Percentiles rank a stretch among this genome's conserved stretches.
Evolutionary conservation across 1,139 yeast species (phyloP).

Genomic region (Pichiaceae sp.): DNA sequence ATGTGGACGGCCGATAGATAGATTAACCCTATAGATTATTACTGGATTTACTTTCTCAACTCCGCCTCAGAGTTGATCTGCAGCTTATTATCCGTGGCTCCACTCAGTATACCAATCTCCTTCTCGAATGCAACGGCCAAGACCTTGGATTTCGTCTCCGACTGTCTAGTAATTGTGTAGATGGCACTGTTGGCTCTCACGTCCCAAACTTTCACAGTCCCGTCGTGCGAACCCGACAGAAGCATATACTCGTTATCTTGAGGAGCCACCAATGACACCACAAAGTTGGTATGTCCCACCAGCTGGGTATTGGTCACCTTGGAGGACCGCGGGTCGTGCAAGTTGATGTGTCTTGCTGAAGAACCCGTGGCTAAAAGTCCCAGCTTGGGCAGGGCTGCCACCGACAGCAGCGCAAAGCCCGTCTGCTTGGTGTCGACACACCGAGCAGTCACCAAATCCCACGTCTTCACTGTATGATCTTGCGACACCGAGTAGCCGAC

Average conservation of each 20-base stretch:
- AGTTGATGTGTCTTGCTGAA: conserved; percentile 87
- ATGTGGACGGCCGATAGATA: conserved; percentile 33
- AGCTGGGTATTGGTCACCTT: conserved; percentile 59
- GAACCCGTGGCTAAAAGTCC: conserved; percentile 85
- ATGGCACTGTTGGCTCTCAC: conserved; percentile 79
- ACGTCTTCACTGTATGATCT: conserved; percentile 89
- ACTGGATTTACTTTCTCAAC: conserved; percentile 7
- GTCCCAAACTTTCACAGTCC: conserved; percentile 94
- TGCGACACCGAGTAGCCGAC: conserved; percentile 93
- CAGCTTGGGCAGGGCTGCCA: conserved; percentile 56
- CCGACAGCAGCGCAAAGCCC: conserved; percentile 75
- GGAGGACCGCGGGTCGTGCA: conserved; percentile 81
- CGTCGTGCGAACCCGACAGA: conserved; percentile 90
- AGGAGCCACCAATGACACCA: conserved; percentile 58
- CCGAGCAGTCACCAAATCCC: conserved; percentile 85
- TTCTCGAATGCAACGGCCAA: conserved; percentile 83
- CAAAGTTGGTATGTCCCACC: conserved; percentile 88
- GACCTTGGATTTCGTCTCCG: conserved; percentile 46
- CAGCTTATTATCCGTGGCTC: conserved; percentile 88
- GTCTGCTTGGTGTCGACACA: conserved; percentile 85
- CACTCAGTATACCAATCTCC: conserved; percentile 78
- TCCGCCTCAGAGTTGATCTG: conserved; percentile 54
- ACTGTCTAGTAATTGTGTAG: conserved; percentile 66
- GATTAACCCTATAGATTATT: background rate
- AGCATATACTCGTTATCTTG: conserved; percentile 66